phyloP scores from a whole-genome alignment of 257 asterid genomes.

The Catharanthus roseus region DNA sequence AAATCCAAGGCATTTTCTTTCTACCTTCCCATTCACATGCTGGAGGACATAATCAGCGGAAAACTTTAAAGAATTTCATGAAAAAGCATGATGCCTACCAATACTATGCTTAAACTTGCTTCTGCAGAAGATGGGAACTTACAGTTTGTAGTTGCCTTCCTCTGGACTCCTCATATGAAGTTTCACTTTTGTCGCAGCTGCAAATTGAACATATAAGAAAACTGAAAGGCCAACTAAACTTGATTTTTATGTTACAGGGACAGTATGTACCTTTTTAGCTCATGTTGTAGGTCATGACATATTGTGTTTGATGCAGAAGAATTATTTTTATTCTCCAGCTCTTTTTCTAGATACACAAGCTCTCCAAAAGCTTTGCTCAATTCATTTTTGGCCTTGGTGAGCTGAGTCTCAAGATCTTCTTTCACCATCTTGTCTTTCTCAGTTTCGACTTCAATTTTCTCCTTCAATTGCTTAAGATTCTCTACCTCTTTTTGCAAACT shows the following conservation, averaged over 20 bases:
- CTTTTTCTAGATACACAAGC: slow-evolving; percentile 32
- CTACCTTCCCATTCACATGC: neutral
- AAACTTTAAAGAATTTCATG: neutral
- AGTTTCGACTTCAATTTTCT: slow-evolving; percentile 26
- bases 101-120: neutral
- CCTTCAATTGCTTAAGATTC: slow-evolving; percentile 29
- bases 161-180: slow-evolving; percentile 25
- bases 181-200: slow-evolving; percentile 38
- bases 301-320: slow-evolving; percentile 24
- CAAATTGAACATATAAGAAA: slow-evolving; percentile 26
- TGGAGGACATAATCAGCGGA: neutral
- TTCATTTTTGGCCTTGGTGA: slow-evolving; percentile 36
- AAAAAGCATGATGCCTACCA: neutral
- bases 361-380: slow-evolving; percentile 29
- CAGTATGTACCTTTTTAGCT: slow-evolving; percentile 41
- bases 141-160: slow-evolving; percentile 53
- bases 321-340: slow-evolving; percentile 25
- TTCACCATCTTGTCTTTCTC: slow-evolving; percentile 28
- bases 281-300: slow-evolving; percentile 34
- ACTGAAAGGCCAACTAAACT: slow-evolving; percentile 4
- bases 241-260: slow-evolving; percentile 10
- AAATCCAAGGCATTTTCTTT: neutral
- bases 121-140: slow-evolving; percentile 23
- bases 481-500: slow-evolving; percentile 35
- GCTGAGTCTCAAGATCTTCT: slow-evolving; percentile 40